A percentile compares a stretch with the other conserved stretches of the same genome.
phyloP scores from a whole-genome alignment of 495 filamentous ascomycete genomes.

The Viridothelium virens region DNA sequence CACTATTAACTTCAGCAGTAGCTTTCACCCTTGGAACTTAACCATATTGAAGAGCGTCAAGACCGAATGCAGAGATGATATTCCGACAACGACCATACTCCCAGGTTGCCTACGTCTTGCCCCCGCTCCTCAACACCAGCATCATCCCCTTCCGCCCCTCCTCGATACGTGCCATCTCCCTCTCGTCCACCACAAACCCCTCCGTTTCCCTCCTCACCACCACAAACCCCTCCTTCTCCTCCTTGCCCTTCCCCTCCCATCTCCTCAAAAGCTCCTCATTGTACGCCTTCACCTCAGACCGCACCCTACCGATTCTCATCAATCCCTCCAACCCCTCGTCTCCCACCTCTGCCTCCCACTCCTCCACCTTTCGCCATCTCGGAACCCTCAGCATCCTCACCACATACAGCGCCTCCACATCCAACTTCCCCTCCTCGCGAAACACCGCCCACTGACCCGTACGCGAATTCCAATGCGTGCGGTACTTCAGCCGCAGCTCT shows the following conservation, averaged over 20 bases:
- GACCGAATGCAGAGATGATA: no score
- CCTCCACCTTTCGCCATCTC: not conserved
- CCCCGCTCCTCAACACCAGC: no score
- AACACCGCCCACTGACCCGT: not conserved
- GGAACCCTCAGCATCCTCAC: conserved; percentile 1
- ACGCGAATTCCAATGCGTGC: not conserved
- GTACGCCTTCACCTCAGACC: not conserved
- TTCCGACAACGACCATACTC: no score
- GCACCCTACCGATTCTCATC: not conserved
- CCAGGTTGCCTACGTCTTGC: no score
- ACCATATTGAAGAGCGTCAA: no score
- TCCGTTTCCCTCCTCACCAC: not conserved
- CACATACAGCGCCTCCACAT: not conserved
- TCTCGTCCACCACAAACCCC: no score
- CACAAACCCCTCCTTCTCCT: not conserved
- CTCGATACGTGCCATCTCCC: no score
- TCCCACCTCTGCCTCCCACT: not conserved
- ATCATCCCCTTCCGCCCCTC: no score
- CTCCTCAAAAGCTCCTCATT: conserved; percentile 4
- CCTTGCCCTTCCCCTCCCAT: not conserved
- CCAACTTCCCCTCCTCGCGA: not conserved
- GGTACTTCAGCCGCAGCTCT: not conserved
- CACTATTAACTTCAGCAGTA: no score
- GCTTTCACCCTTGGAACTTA: no score
- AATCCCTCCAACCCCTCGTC: not conserved